Base-by-base conservation (phyloP, 1,284 basidiomycete species). In the Omphalotus olearius region DNA sequence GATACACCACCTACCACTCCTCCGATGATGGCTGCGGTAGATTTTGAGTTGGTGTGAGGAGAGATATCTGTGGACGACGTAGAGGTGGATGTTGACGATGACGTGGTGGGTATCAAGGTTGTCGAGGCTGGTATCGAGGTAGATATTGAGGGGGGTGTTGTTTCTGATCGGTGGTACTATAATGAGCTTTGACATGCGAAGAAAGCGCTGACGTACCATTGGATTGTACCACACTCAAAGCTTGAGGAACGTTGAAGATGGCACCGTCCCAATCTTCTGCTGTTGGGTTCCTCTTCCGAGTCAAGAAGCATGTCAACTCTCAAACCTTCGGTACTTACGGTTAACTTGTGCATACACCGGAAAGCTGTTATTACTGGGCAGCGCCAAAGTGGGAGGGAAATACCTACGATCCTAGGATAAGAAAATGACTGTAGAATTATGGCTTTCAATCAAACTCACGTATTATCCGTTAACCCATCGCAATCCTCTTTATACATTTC, bases 301-400 rank as follows among this genome's bases (percentile, higher is more conserved):
- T 18, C 18, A 35, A 16, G 7, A 37, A 4, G 14, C 14, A 13
- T 23, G n/a, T 1, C 5, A 33, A n/a, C 11, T 35, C n/a, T n/a
- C 10, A 17, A 17, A 23, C 36, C n/a, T 3, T 18, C 14, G 23
- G 2, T 6, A 20, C 50, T 46, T 13, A 52, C 50, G 50, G 47
- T 52, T 13, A 13, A 18, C n/a, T 46, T 46, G 43, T 6, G 50
- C 44, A 42, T 52, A 52, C 2, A 14, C 13, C 28, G 50, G 50
- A 10, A 52, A 33, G 17, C 11, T 46, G 4, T 4, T 6, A 18
- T 46, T 35, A 6, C 3, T n/a, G 13, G 36, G 35, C 2, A 45
- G 20, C 17, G 35, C 9, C 1, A 11, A 3, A 28, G 36, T 37
- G 14, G 37, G 28, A 4, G 50, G 50, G 2, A 46, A 51, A 28